Conservation (phyloP, 2,329 filamentous ascomycete species). For the Exutisphaerella laricina region DNA sequence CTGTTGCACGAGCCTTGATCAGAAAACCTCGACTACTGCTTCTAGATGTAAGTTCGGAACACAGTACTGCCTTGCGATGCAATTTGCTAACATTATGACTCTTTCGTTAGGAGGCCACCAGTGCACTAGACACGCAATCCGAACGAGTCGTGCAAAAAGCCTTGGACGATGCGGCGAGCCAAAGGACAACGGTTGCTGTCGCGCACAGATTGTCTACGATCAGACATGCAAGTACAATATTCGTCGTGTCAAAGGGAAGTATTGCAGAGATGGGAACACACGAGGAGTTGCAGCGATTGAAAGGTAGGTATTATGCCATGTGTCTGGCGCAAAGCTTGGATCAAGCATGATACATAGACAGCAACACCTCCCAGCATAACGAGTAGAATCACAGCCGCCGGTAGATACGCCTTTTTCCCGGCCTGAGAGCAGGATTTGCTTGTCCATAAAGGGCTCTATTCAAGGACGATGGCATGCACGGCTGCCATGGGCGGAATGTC, state of each 20-base stretch:
- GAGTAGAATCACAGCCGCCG: too few species aligned
- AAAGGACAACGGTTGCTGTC: slow-evolving; percentile 39
- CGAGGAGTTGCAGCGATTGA: slow-evolving; percentile 35
- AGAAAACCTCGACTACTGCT: slow-evolving; percentile 49
- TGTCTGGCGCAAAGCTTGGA: slow-evolving; percentile 41
- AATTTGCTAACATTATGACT: too few species aligned
- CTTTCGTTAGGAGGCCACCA: slow-evolving; percentile 59
- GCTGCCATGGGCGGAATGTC: too few species aligned
- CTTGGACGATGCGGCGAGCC: slow-evolving; percentile 50
- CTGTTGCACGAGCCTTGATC: slow-evolving; percentile 51
- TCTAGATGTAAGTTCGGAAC: too few species aligned
- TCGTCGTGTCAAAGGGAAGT: slow-evolving; percentile 36
- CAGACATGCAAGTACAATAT: slow-evolving; percentile 37
- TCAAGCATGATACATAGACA: slow-evolving; percentile 17
- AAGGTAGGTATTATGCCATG: slow-evolving; percentile 42
- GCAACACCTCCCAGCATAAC: neutral
- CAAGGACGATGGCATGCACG: too few species aligned
- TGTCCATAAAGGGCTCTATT: too few species aligned
- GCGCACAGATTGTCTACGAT: slow-evolving; percentile 40
- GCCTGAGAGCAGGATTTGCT: too few species aligned
- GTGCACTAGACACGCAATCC: slow-evolving; percentile 58
- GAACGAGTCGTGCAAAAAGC: slow-evolving; percentile 64
- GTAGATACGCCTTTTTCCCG: too few species aligned
- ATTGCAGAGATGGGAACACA: slow-evolving; percentile 39
- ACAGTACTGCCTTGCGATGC: too few species aligned